Evolutionary conservation across 768 basidiomycete genomes (phyloP).

Genomic region (Pholiota microspora): DNA sequence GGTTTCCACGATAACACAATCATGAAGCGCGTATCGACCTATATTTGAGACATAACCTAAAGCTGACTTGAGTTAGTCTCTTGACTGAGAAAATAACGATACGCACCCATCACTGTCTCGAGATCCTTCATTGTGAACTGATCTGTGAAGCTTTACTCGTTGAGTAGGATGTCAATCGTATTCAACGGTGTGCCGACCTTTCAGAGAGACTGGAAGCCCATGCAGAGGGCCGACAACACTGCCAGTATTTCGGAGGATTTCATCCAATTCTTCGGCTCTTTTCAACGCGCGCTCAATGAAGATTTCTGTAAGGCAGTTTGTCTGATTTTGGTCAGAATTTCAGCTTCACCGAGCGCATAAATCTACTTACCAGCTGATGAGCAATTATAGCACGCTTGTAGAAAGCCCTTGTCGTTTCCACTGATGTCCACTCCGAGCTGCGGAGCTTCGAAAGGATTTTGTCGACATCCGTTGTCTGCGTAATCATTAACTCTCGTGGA

Average conservation of each 20-base stretch:
- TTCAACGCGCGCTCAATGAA: constrained; percentile 71
- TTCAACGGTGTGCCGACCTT: background rate
- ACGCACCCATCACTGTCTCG: constrained; percentile 65
- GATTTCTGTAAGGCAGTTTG: constrained; percentile 83
- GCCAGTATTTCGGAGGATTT: constrained; percentile 56
- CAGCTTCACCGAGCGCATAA: background rate
- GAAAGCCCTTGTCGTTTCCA: constrained; percentile 70
- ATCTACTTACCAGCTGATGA: constrained; percentile 68
- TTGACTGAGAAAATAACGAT: background rate
- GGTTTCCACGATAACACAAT: constrained; percentile 64
- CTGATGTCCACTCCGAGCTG: constrained; percentile 52
- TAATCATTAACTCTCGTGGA: constrained; percentile 45
- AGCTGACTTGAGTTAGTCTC: background rate
- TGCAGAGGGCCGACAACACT: constrained; percentile 69
- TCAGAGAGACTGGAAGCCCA: constrained; percentile 34
- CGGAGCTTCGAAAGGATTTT: constrained; percentile 53
- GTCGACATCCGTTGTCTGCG: constrained; percentile 37
- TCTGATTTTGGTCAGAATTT: constrained; percentile 35
- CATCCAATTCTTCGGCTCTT: constrained; percentile 66
- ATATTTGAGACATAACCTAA: constrained; percentile 74
- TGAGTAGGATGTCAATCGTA: background rate
- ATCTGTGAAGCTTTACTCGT: constrained; percentile 61
- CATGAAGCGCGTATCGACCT: constrained; percentile 55
- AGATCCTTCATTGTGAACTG: constrained; percentile 67
- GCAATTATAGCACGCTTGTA: constrained; percentile 77